phyloP scores from a whole-genome alignment of 345 rosid genomes.

The Psidium friedrichsthalianum region DNA sequence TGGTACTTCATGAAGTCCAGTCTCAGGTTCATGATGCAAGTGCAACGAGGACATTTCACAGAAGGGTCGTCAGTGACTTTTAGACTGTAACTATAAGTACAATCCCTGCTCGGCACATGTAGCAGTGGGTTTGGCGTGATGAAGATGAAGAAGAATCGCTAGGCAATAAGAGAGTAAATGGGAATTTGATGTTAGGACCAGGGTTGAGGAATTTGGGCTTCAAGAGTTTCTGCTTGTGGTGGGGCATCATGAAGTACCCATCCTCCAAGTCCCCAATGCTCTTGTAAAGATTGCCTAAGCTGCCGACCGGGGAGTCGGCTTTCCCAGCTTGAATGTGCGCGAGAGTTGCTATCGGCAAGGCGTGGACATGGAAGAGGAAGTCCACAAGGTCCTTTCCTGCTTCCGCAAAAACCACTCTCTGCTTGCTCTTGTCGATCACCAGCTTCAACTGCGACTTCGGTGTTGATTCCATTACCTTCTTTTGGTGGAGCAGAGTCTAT shows the following conservation, averaged over 20 bases:
- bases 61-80: not conserved
- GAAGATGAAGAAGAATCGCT: not conserved
- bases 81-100: not conserved
- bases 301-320: not conserved
- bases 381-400: constrained; percentile 20
- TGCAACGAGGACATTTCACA: not conserved
- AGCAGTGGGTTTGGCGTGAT: not conserved
- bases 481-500: not conserved
- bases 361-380: constrained; percentile 10
- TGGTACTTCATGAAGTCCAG: not conserved
- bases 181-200: not conserved
- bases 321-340: not conserved
- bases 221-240: not conserved
- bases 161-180: not conserved
- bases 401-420: constrained; percentile 14
- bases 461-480: not conserved
- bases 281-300: not conserved
- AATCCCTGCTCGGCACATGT: no score
- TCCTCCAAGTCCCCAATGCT: not conserved
- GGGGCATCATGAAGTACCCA: not conserved
- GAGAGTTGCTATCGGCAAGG: constrained; percentile 8
- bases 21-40: fast-evolving
- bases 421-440: not conserved
- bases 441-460: not conserved
- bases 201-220: not conserved